Percentiles rank a stretch among this genome's conserved stretches.
Evolutionary conservation across 768 basidiomycete genomes (phyloP).

Genomic region (Cystobasidium onofrii): DNA sequence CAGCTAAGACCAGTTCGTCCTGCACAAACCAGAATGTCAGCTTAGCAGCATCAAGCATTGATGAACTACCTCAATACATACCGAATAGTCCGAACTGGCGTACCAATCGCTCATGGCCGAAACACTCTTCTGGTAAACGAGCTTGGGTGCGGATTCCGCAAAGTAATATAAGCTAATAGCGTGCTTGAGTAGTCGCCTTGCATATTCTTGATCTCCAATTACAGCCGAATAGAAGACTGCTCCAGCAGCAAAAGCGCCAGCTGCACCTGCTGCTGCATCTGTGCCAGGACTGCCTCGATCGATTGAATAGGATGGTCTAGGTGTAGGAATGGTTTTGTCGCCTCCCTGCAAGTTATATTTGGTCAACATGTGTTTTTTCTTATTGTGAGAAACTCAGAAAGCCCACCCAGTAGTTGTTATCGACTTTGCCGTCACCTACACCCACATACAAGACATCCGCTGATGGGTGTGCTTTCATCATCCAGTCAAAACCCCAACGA

Average conservation of each 20-base stretch:
- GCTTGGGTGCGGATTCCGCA: slow-evolving; percentile 58
- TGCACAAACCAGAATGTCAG: neutral
- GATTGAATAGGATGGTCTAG: slow-evolving; percentile 68
- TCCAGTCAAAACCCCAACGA: slow-evolving; percentile 84
- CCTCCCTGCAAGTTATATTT: slow-evolving; percentile 13
- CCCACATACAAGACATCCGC: slow-evolving; percentile 67
- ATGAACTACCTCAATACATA: neutral
- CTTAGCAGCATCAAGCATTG: no score
- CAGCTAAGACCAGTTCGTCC: slow-evolving; percentile 29
- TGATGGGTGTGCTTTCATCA: slow-evolving; percentile 82
- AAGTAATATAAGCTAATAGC: slow-evolving; percentile 67
- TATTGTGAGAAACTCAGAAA: neutral
- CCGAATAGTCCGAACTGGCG: slow-evolving; percentile 56
- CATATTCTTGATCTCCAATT: slow-evolving; percentile 65
- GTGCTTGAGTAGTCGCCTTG: slow-evolving; percentile 61
- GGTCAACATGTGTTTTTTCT: neutral
- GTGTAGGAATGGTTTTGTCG: slow-evolving; percentile 55
- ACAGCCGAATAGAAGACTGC: slow-evolving; percentile 64
- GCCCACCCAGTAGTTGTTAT: slow-evolving; percentile 82
- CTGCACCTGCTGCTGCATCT: slow-evolving; percentile 72
- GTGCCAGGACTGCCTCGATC: slow-evolving; percentile 68
- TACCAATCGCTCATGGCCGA: slow-evolving; percentile 61
- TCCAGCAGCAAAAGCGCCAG: slow-evolving; percentile 80
- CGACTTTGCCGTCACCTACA: slow-evolving; percentile 59
- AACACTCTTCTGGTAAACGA: slow-evolving; percentile 51